Evolutionary conservation across 2,329 filamentous ascomycete genomes (phyloP), one percentile per base, ranked within the genome.

Genomic region (Zymoseptoria crescenta): DNA sequence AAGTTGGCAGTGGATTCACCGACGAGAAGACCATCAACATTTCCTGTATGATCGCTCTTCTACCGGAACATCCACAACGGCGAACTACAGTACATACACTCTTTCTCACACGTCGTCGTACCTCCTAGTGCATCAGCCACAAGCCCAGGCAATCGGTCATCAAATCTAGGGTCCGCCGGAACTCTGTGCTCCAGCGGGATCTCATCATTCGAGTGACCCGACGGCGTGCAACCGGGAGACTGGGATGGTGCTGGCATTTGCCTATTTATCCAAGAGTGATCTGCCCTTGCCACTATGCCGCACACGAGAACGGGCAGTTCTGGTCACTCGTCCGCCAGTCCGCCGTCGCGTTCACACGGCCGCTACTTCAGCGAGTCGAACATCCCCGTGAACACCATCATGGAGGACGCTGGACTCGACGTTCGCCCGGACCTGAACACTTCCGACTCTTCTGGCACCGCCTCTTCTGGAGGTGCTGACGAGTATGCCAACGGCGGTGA

Each of bases 381-480:
- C 56, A 59, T 65, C 53, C 59, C 59, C 52, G 16, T 55, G 19
- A 56, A 58, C 50, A 62, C 67, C 59, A 72, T 69, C 64, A 73
- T 73, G 70, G 69, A 71, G 60, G 69, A 72, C 52, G 54, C 58
- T 49, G 66, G 69, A 20, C 56, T 56, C 27, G 68, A 69, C 48
- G 57, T 60, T 28, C 66, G 70, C 13, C 70, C 71, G 8, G 67
- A 67, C 28, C 56, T 73, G 54, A 61, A 67, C 55, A 69, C 68
- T 27, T 69, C 69, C 64, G 69, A 71, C 59, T 70, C 67, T 13
- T 66, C 65, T 16, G 69, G 68, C 51, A 68, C 66, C 49, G 61
- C 54, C 30, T 67, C 65, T 29, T 69, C 65, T 27, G 69, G 67
- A 55, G 66, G 65, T 8, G 63, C 62, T 20, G 66, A 65, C 27